Conservation (phyloP, 495 filamentous ascomycete species). For the Tuber borchii region DNA sequence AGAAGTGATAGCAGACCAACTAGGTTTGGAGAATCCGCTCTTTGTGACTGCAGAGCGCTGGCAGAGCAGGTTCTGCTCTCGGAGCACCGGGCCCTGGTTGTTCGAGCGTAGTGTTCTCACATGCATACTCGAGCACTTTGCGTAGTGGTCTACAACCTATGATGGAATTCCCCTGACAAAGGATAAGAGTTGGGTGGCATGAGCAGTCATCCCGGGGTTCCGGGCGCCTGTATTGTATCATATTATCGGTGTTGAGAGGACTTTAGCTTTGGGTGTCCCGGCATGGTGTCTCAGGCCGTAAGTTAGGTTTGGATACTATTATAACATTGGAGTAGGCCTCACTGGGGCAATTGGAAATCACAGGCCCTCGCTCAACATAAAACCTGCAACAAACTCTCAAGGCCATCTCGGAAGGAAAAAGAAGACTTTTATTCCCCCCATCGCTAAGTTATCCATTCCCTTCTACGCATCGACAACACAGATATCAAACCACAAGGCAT, state of each 20-base stretch:
- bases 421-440: background rate
- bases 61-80: no score
- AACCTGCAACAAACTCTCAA: background rate
- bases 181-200: background rate
- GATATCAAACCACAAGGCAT: slow-evolving; percentile 1
- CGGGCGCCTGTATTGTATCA: background rate
- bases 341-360: background rate
- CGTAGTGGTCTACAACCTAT: background rate
- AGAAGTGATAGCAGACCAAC: no score
- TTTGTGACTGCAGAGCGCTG: no score
- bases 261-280: background rate
- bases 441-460: background rate
- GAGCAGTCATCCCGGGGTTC: background rate
- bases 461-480: slow-evolving; percentile 5
- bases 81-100: no score
- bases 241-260: background rate
- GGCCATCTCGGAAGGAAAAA: background rate
- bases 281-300: background rate
- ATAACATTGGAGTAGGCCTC: background rate
- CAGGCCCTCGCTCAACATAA: background rate
- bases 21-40: no score
- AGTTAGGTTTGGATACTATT: background rate
- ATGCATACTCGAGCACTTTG: no score
- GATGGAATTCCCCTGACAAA: background rate
- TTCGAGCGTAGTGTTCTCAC: no score